Conservation (phyloP, 306 rosid species). For the Cucumis sativus region DNA sequence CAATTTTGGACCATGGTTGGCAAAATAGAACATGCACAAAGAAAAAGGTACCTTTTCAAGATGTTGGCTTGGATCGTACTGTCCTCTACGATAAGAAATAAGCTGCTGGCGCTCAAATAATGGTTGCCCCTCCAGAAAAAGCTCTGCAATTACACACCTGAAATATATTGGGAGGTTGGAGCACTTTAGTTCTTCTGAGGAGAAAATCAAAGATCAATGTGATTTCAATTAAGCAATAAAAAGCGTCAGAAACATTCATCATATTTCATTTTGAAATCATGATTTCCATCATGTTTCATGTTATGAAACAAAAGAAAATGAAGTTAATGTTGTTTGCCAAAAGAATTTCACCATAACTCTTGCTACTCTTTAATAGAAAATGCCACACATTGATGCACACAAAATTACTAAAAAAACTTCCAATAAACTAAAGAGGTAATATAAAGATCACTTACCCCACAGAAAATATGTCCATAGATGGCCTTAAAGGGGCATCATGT, state of each 20-base stretch:
- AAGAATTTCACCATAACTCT: neutral
- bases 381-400: neutral
- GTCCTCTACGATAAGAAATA: slow-evolving; percentile 98
- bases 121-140: slow-evolving; percentile 97
- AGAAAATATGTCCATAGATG: slow-evolving; percentile 94
- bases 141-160: slow-evolving; percentile 98
- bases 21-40: neutral
- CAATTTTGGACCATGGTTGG: neutral
- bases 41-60: slow-evolving; percentile 66
- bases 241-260: neutral
- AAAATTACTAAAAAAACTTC: neutral
- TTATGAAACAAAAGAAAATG: neutral
- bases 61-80: slow-evolving; percentile 79
- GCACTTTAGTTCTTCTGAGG: neutral
- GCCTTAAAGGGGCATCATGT: slow-evolving; percentile 73
- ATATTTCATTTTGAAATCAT: neutral
- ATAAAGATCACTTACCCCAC: slow-evolving; percentile 65
- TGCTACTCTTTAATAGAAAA: neutral
- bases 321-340: neutral
- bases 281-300: neutral
- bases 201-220: neutral
- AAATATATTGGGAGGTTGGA: slow-evolving; percentile 16
- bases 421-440: neutral
- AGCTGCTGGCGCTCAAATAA: slow-evolving; percentile 90
- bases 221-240: neutral